A percentile compares a stretch with the other conserved stretches of the same genome.
These are phyloP conservation scores for Ophiocordyceps robertsii DNA, from an alignment of 2,329 filamentous ascomycete species.

Conservation along the genomic window DNA sequence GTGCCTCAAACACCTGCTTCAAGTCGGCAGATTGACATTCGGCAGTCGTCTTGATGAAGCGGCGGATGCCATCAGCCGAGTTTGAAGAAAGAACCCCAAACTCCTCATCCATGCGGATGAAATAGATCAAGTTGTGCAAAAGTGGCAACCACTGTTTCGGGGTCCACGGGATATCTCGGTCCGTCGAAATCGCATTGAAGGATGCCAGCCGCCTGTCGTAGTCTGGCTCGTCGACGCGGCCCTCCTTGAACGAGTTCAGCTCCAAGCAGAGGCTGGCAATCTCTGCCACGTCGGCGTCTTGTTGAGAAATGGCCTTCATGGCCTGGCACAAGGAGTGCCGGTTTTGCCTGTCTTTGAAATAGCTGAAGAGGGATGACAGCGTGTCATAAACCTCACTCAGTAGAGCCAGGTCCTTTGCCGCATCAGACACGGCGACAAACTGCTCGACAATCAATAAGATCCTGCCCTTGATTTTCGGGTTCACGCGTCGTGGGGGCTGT, in stretches of 20 bases:
- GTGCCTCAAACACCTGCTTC: constrained; percentile 33
- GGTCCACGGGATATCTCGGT: constrained; percentile 45
- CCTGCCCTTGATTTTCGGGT: constrained; percentile 67
- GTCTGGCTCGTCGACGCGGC: constrained; percentile 71
- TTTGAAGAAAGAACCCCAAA: constrained; percentile 70
- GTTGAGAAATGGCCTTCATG: constrained; percentile 54
- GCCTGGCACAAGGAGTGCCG: constrained; percentile 62
- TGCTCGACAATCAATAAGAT: constrained; percentile 69
- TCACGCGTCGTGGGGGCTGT: constrained; percentile 74
- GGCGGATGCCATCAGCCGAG: constrained; percentile 66
- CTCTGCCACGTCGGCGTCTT: constrained; percentile 44
- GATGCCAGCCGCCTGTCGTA: constrained; percentile 71
- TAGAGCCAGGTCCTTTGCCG: constrained; percentile 27
- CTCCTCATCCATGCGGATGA: constrained; percentile 75
- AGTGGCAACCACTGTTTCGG: constrained; percentile 75
- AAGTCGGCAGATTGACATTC: constrained; percentile 19
- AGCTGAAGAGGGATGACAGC: constrained; percentile 72
- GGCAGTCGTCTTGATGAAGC: constrained; percentile 56
- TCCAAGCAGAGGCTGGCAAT: constrained; percentile 60
- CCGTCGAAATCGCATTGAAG: constrained; percentile 58
- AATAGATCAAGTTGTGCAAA: constrained; percentile 80
- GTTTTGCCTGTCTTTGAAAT: constrained; percentile 72
- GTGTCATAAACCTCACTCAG: constrained; percentile 57
- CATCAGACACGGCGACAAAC: constrained; percentile 55
- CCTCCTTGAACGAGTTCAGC: constrained; percentile 65